Evolutionary conservation across 306 rosid species (phyloP), one percentile per base, ranked within the genome.

Genomic region (Citrullus colocynthis): DNA sequence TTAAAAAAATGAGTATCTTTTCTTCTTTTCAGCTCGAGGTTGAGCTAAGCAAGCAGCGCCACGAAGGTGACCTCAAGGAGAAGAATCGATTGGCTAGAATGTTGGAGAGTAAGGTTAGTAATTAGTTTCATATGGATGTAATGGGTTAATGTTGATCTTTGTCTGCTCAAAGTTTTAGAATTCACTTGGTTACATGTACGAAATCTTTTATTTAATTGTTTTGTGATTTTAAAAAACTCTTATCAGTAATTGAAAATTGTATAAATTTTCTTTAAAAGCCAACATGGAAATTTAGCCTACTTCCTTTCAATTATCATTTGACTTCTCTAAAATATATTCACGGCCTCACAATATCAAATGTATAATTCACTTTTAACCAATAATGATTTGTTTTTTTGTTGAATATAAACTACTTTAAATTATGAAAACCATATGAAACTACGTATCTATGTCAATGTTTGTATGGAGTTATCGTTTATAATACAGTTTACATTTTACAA

Each of bases 21-120:
- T 74, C 36, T 82, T 66, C 81, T 45, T 78, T 88, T 80, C 92
- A 96, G 99, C 88, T 65, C 81, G 99, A 96, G 88, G 82, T 87
- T 84, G 97, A 89, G 83, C 56, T 83, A 62, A 96, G 99, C 90
- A 83, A 81, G 70, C 89, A 91, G 79, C 87, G 94, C 44, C 99
- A 96, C 83, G 96, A 91, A 64, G 97, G 92, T 57, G 99, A 96
- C 77, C 84, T 96, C 44, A 82, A 83, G 85, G 99, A 96, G 88
- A 96, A 96, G 85, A 87, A 85, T 84, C 86, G 98, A 77, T 87
- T 96, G 74, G 34, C 55, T 14, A 88, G 97, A 44, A 92, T 96
- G 93, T 64, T 83, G 62, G 86, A 81, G 64, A 83, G 85, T 51
- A 90, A 90, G 91, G 99, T 92, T 30, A 61, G 91, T 88, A 45